These are phyloP conservation scores for Diaporthe citrichinensis DNA, from an alignment of 2,329 filamentous ascomycete genomes.

Conservation along the genomic window DNA sequence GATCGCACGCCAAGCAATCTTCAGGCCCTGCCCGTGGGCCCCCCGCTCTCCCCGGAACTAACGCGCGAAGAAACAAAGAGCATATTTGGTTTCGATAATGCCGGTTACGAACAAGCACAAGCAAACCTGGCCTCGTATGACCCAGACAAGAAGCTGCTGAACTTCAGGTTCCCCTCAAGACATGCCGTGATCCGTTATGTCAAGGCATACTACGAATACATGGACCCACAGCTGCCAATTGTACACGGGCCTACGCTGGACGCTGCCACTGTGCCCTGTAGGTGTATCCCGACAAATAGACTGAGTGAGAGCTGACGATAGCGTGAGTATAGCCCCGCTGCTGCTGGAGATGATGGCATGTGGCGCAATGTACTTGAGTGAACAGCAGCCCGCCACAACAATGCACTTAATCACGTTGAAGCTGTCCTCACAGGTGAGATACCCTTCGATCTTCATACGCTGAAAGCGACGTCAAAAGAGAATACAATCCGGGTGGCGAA, in stretches of 20 bases:
- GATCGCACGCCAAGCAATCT: background rate
- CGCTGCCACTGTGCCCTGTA: background rate
- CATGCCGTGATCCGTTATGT: background rate
- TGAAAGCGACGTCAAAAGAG: no score
- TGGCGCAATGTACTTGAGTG: background rate
- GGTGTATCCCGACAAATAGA: background rate
- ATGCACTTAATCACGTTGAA: background rate
- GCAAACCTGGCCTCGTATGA: background rate
- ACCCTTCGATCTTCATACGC: background rate
- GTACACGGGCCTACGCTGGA: background rate
- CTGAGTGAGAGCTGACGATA: no score
- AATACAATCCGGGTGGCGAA: background rate
- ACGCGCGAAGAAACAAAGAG: fast-evolving
- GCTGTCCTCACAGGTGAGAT: background rate
- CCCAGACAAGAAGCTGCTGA: background rate
- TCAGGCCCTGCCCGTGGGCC: background rate
- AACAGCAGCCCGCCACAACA: background rate
- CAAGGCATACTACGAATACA: background rate
- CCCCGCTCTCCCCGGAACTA: background rate
- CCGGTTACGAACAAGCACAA: background rate
- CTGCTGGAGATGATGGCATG: background rate
- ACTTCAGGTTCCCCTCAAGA: background rate
- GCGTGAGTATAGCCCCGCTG: background rate
- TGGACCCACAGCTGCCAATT: background rate
- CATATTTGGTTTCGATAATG: background rate